These are phyloP conservation scores for Encephalitozoon cuniculi DNA, from an alignment of 371 early-diverging fungal species.

Conservation along the genomic window DNA sequence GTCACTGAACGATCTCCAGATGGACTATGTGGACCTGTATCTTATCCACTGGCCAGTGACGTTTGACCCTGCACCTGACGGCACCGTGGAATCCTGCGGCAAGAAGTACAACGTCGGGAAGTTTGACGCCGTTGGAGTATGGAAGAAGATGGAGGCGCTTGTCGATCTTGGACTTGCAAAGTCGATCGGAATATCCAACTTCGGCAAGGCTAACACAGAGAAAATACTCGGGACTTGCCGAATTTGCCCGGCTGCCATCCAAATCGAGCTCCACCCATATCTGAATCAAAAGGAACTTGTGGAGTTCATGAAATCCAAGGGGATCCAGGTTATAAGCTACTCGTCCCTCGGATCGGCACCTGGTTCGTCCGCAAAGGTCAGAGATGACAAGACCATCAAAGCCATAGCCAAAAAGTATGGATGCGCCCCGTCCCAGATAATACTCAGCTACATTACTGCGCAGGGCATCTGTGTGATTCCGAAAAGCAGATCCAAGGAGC, in stretches of 20 bases:
- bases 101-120: constrained; percentile 63
- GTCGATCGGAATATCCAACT: constrained; percentile 75
- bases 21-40: constrained; percentile 77
- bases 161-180: constrained; percentile 63
- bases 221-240: constrained; percentile 65
- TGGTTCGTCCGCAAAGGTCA: constrained; percentile 6
- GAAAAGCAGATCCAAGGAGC: constrained; percentile 34
- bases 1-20: constrained; percentile 67
- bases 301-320: constrained; percentile 66
- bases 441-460: constrained; percentile 68
- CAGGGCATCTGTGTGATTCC: constrained; percentile 56
- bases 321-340: constrained; percentile 70
- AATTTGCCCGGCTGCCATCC: constrained; percentile 71
- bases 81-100: constrained; percentile 54
- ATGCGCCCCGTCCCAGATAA: constrained; percentile 66
- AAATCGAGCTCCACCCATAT: constrained; percentile 79
- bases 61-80: constrained; percentile 23
- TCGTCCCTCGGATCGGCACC: constrained; percentile 72
- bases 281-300: constrained; percentile 66
- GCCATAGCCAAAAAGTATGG: constrained; percentile 66
- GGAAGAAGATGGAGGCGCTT: constrained; percentile 69
- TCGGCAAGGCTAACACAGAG: constrained; percentile 64
- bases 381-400: constrained; percentile 57
- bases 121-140: constrained; percentile 60
- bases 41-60: constrained; percentile 71